These are phyloP conservation scores for Aspergillus leporis DNA, from an alignment of 495 filamentous ascomycete species.

Conservation along the genomic window DNA sequence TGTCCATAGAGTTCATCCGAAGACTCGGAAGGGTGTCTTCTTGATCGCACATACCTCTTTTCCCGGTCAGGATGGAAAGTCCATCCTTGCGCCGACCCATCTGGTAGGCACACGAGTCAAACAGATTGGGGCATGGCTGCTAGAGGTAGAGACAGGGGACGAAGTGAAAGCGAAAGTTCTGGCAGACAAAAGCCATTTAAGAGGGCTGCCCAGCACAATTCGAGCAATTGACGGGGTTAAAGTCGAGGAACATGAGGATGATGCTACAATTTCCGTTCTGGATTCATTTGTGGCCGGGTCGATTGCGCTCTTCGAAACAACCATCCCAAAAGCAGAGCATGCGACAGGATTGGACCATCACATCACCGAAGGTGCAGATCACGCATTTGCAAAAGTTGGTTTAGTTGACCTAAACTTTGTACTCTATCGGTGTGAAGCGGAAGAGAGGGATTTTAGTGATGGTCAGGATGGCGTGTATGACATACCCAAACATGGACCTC, in stretches of 20 bases:
- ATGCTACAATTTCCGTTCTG: constrained; percentile 79
- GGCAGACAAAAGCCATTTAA: constrained; percentile 67
- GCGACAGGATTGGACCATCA: constrained; percentile 77
- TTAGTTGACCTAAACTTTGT: constrained; percentile 88
- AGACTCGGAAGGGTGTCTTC: constrained; percentile 88
- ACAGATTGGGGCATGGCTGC: constrained; percentile 81
- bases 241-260: constrained; percentile 65
- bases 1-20: constrained; percentile 90
- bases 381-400: constrained; percentile 71
- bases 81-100: constrained; percentile 70
- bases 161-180: constrained; percentile 62
- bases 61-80: constrained; percentile 79
- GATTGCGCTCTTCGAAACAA: constrained; percentile 93
- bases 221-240: constrained; percentile 67
- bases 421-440: constrained; percentile 87
- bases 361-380: constrained; percentile 76
- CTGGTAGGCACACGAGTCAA: constrained; percentile 74
- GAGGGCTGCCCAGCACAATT: constrained; percentile 79
- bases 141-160: constrained; percentile 75
- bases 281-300: constrained; percentile 86
- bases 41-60: constrained; percentile 93
- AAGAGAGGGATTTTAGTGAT: constrained; percentile 79
- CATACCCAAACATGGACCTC: constrained; percentile 77
- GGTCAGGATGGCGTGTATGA: constrained; percentile 83
- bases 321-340: constrained; percentile 82